Percentiles rank a stretch among this genome's conserved stretches.
These are phyloP conservation scores for Lichtheimia ramosa DNA, from an alignment of 371 early-diverging fungal species.

Conservation along the genomic window DNA sequence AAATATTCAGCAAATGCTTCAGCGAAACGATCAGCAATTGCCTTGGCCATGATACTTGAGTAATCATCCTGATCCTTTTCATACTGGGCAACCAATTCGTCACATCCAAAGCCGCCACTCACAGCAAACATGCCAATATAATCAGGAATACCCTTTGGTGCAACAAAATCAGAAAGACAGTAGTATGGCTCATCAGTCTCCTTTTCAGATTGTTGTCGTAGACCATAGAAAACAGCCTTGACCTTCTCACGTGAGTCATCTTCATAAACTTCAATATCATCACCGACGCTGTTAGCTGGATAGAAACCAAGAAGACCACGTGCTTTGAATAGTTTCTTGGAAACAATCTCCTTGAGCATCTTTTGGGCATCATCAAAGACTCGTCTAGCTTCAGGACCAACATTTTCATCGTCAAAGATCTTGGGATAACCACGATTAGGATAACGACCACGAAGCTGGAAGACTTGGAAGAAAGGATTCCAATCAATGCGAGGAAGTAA, in stretches of 20 bases:
- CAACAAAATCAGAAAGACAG: slow-evolving; percentile 88
- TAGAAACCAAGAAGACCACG: slow-evolving; percentile 84
- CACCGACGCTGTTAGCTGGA: slow-evolving; percentile 86
- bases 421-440: slow-evolving; percentile 95
- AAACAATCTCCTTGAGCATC: slow-evolving; percentile 79
- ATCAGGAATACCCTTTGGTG: slow-evolving; percentile 80
- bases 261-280: slow-evolving; percentile 81
- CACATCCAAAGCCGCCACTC: slow-evolving; percentile 87
- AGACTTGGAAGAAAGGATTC: slow-evolving; percentile 97
- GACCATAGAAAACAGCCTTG: slow-evolving; percentile 74
- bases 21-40: slow-evolving; percentile 89
- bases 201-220: slow-evolving; percentile 73
- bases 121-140: slow-evolving; percentile 91
- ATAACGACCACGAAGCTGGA: slow-evolving; percentile 93
- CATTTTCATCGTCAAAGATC: slow-evolving; percentile 89
- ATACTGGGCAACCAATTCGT: slow-evolving; percentile 73
- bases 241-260: slow-evolving; percentile 69
- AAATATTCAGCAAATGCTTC: slow-evolving; percentile 90
- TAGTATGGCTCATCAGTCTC: slow-evolving; percentile 79
- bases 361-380: slow-evolving; percentile 81
- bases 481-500: slow-evolving; percentile 86
- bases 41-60: slow-evolving; percentile 88
- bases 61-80: slow-evolving; percentile 85
- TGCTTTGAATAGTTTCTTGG: slow-evolving; percentile 67
- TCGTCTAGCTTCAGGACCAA: slow-evolving; percentile 89